Evolutionary conservation across 371 early-diverging fungal species (phyloP), one percentile per base, ranked within the genome.

Genomic region (Saksenaea oblongispora): DNA sequence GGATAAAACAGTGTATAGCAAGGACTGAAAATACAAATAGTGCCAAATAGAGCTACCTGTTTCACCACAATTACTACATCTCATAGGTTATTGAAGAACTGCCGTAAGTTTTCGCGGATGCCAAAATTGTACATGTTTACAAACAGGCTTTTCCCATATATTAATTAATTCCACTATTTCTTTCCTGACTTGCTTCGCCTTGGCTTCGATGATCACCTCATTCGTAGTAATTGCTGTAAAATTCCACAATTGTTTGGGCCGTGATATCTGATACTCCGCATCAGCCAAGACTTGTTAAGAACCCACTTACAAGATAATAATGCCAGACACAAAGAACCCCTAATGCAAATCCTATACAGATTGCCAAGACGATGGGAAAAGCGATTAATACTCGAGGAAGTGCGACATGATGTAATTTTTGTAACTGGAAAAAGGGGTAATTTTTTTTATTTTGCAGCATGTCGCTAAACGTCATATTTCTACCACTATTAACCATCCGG

Each of bases 121-220:
- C 87, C 87, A 65, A 84, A 86, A 62, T 83, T 71, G 62, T 86
- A 86, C 84, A 84, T 84, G 59, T 84, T 86, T 34, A 83, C 75
- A 66, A 83, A 86, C 24, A 71, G 73, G n/a, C 64, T 73, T 54
- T 7, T 28, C 26, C 14, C 35, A 11, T 14, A 5, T 39, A 1
- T 44, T 11, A 13, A 15, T 14, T n/a, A 35, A 39, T 31, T 9
- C 54, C 13, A 18, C 37, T 5, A 11, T 61, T 3, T 58, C 47
- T 55, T 3, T 17, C 13, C 22, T 62, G 17, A 34, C 58, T 54
- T 66, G 71, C 75, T 56, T 86, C 87, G 28, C 85, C 85, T 59
- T 80, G 68, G 51, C 66, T 71, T 67, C 84, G 84, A 62, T 75
- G 73, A 10, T 81, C 63, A 28, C 71, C 69, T 62, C 66, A 78